Evolutionary conservation across 2,329 filamentous ascomycete genomes (phyloP), one percentile per base, ranked within the genome.

Genomic region (Nemania bipapillata): DNA sequence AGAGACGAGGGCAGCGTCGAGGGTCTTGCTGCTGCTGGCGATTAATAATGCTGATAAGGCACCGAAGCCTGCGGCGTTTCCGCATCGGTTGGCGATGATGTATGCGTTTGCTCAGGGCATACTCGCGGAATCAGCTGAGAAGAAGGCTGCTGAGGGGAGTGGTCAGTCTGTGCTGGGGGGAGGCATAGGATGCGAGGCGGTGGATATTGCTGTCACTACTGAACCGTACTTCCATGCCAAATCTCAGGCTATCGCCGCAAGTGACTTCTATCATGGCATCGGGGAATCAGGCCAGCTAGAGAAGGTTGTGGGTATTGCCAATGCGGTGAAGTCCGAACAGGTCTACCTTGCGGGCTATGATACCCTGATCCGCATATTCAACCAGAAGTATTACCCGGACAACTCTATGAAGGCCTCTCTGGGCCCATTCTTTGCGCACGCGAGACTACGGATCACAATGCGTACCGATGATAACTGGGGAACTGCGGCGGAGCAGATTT

Each of bases 221-320:
- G 84, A 87, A 74, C 90, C 92, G 0, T 94, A 90, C 77, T 96
- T 95, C 74, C 87, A 88, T 66, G 89, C 90, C 75, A 95, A 95
- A 80, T 87, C 88, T 7, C 72, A 75, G 12, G 88, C 87, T 1
- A 88, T 94, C 30, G 80, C 83, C 0, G 75, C 78, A 8, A 78
- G 79, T 0, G 80, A 81, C 0, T 81, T 82, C 42, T 89, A 87
- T 71, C 61, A n/a, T 2, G 65, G 62, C 15, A 20, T 20, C 24
- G 50, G 26, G 15, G 28, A 24, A 22, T 3, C 11, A n/a, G 47
- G 32, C 3, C 20, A 49, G 11, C 17, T 50, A 1, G 50, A 42
- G 15, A 40, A 55, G 24, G 52, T 37, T 4, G 65, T 53, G 45
- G 22, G 26, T 52, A 2, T 55, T 47, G 47, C 52, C 24, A 32